Evolutionary conservation across 139 green algal species (phyloP).

Genomic region (Picochlorum sp.): DNA sequence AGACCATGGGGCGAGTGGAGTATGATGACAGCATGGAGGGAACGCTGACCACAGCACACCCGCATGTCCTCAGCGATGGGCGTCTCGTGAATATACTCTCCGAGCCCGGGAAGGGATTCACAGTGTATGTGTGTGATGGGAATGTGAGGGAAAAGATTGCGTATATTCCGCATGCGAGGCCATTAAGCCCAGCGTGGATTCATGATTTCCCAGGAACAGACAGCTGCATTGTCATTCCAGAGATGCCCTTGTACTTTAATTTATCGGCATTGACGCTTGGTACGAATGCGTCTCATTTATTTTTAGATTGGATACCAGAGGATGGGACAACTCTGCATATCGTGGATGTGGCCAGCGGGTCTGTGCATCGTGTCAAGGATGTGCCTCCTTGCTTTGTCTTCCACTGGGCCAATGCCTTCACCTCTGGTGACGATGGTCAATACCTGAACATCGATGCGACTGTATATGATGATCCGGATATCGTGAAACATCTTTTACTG

Average conservation of each 20-base stretch:
- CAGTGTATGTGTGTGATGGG: slow-evolving; percentile 14
- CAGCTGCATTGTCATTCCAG: slow-evolving; percentile 44
- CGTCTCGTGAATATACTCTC: slow-evolving; percentile 56
- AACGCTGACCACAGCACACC: slow-evolving; percentile 62
- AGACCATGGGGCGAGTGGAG: slow-evolving; percentile 39
- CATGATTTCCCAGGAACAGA: slow-evolving; percentile 63
- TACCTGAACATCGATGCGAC: slow-evolving; percentile 49
- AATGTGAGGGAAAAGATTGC: slow-evolving; percentile 29
- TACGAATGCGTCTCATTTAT: slow-evolving; percentile 29
- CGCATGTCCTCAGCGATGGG: slow-evolving; percentile 39
- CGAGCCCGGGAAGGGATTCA: slow-evolving; percentile 18
- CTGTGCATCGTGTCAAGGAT: slow-evolving; percentile 18
- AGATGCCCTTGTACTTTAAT: slow-evolving; percentile 63
- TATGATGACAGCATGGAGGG: slow-evolving; percentile 35
- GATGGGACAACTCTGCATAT: slow-evolving; percentile 48
- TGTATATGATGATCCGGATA: slow-evolving; percentile 49
- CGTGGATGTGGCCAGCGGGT: slow-evolving; percentile 15
- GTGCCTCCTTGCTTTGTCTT: slow-evolving; percentile 60
- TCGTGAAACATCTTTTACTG: slow-evolving; percentile 32
- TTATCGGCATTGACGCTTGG: slow-evolving; percentile 37
- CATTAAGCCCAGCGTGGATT: slow-evolving; percentile 54
- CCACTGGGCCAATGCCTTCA: slow-evolving; percentile 61
- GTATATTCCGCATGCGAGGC: slow-evolving; percentile 19
- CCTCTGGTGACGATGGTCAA: slow-evolving; percentile 19
- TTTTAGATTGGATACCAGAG: slow-evolving; percentile 71